These are phyloP conservation scores for Phoma sp. DNA, from an alignment of 2,329 filamentous ascomycete species.

Conservation along the genomic window DNA sequence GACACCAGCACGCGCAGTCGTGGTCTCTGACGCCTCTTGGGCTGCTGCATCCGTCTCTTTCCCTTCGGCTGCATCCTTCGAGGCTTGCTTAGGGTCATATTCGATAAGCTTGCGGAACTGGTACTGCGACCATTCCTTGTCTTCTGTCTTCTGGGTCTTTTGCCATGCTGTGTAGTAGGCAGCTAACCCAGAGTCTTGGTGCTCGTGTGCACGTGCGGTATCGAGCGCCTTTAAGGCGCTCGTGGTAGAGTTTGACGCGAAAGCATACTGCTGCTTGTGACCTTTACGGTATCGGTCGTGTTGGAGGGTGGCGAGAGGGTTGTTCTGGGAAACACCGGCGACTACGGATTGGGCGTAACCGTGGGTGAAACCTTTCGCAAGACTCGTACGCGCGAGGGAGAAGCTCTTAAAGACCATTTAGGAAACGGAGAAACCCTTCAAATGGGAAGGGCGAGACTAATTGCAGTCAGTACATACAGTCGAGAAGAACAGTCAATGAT, in stretches of 20 bases:
- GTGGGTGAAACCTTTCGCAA: constrained; percentile 95
- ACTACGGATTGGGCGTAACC: constrained; percentile 98
- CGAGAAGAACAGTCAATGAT: neutral
- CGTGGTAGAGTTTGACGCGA: constrained; percentile 61
- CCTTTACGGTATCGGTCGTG: constrained; percentile 57
- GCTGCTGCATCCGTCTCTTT: constrained; percentile 42
- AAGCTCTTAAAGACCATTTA: constrained; percentile 86
- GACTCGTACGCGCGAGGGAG: constrained; percentile 94
- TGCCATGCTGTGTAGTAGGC: constrained; percentile 93
- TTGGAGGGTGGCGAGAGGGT: constrained; percentile 61
- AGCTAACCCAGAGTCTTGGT: constrained; percentile 69
- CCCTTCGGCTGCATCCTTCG: constrained; percentile 48
- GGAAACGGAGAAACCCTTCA: constrained; percentile 73
- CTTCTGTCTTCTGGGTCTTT: constrained; percentile 73
- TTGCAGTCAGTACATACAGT: constrained; percentile 26
- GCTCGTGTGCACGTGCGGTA: constrained; percentile 34
- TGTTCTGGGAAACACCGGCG: constrained; percentile 76
- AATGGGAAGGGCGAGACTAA: constrained; percentile 57
- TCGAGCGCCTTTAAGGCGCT: constrained; percentile 45
- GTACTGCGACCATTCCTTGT: constrained; percentile 89
- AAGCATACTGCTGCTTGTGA: constrained; percentile 75
- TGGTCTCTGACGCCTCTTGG: constrained; percentile 41
- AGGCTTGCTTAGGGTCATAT: constrained; percentile 71
- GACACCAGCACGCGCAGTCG: constrained; percentile 42
- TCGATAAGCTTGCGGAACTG: constrained; percentile 88